A percentile compares a stretch with the other conserved stretches of the same genome.
These are phyloP conservation scores for Herpetomonas tarakana DNA, from an alignment of 208 protist species.

Conservation along the genomic window DNA sequence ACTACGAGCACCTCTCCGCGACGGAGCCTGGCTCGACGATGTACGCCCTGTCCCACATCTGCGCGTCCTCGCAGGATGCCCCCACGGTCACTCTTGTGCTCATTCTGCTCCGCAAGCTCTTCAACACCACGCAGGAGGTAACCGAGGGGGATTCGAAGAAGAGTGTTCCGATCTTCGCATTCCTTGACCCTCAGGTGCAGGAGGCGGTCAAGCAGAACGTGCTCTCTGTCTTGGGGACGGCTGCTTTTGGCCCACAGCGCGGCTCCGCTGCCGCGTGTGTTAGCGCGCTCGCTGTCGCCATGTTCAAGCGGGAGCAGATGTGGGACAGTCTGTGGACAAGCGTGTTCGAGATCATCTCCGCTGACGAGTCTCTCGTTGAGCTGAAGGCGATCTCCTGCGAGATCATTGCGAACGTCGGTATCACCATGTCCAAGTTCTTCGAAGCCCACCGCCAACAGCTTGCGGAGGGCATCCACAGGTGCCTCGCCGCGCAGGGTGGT, in stretches of 20 bases:
- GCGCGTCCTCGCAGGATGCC: slow-evolving; percentile 36
- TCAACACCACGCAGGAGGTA: slow-evolving; percentile 22
- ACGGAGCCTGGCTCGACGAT: slow-evolving; percentile 53
- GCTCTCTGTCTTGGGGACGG: slow-evolving; percentile 54
- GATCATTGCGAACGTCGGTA: slow-evolving; percentile 55
- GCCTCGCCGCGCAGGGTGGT: slow-evolving; percentile 27
- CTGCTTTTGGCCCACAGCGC: slow-evolving; percentile 46
- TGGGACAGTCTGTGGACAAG: slow-evolving; percentile 78
- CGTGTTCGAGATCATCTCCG: slow-evolving; percentile 59
- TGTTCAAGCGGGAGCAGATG: slow-evolving; percentile 54
- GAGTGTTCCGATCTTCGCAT: slow-evolving; percentile 18
- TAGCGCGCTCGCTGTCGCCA: slow-evolving; percentile 58
- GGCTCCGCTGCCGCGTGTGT: slow-evolving; percentile 72
- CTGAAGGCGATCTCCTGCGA: slow-evolving; percentile 78
- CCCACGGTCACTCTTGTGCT: slow-evolving; percentile 50
- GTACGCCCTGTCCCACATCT: slow-evolving; percentile 55
- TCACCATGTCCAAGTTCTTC: slow-evolving; percentile 56
- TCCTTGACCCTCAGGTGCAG: slow-evolving; percentile 39
- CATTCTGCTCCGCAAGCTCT: slow-evolving; percentile 71
- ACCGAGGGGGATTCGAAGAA: neutral
- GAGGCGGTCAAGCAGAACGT: slow-evolving; percentile 47
- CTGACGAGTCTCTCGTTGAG: slow-evolving; percentile 28
- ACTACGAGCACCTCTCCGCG: slow-evolving; percentile 50
- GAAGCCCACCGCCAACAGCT: slow-evolving; percentile 31
- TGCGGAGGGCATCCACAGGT: slow-evolving; percentile 48